Evolutionary conservation across 2,329 filamentous ascomycete genomes (phyloP), one percentile per base, ranked within the genome.

Genomic region (Fusarium irregulare): DNA sequence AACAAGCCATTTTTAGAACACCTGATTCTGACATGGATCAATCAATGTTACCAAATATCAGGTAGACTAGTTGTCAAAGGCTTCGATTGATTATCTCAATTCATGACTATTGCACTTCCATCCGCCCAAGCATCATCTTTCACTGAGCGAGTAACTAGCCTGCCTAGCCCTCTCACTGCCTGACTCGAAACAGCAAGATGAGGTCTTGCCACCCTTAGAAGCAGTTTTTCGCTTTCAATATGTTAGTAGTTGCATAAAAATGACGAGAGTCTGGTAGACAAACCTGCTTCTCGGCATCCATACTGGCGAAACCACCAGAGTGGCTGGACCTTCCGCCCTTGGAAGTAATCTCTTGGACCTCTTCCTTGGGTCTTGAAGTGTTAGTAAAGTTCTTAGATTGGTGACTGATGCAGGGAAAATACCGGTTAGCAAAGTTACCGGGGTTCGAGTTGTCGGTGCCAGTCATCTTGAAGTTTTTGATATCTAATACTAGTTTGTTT

Each of bases 191-290:
- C 82, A 86, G 7, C 87, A 86, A 37, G 81, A 80, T 0, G 85
- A 87, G 1, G 84, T 83, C 54, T 87, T 79, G 7, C 85, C 86
- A 12, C 87, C 87, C 75, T 81, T 79, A 13, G 86, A 88, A 3
- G 87, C 86, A 62, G 88, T 87, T 2, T 88, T 82, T 21, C 80
- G 78, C 86, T 64, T 6, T 0, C 2, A 0, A 20, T 4, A 9
- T 18, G 32, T 71, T 11, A 70, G 28, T 20, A 5, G 7, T 4
- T 2, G 7, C 16, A 7, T 25, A 5, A 4, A 7, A 4, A 27
- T 45, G 23, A 28, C 60, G 68, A 78, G 20, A 50, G 66, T 79
- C 16, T 41, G 72, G 51, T 68, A 76, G 68, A 78, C 80, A 6
- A 56, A 81, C 79, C 77, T 79, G 78, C 72, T 79, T 82, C 18